Evolutionary conservation across 2,329 filamentous ascomycete genomes (phyloP).

Genomic region (Talaromyces sp.): DNA sequence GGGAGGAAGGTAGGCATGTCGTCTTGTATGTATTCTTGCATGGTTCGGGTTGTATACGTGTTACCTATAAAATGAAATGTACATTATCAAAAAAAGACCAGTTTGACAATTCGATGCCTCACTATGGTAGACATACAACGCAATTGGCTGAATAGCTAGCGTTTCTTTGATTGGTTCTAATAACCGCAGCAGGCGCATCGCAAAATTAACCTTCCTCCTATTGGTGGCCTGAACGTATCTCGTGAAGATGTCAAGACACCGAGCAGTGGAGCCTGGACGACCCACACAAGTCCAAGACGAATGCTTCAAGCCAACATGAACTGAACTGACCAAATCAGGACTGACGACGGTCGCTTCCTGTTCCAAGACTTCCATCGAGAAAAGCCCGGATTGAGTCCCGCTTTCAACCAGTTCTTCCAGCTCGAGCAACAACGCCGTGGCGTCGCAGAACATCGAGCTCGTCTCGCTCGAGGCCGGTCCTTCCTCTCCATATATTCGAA

Average conservation of each 20-base stretch:
- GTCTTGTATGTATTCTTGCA: neutral
- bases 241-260: neutral
- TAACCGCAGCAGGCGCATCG: constrained; percentile 10
- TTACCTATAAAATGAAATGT: neutral
- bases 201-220: neutral
- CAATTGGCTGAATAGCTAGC: neutral
- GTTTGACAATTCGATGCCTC: neutral
- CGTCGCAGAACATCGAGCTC: constrained; percentile 33
- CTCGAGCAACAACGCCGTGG: constrained; percentile 10
- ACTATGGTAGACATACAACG: neutral
- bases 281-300: neutral
- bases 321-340: neutral
- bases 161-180: constrained; percentile 1
- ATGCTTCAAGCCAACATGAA: neutral
- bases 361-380: neutral
- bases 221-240: neutral
- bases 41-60: neutral
- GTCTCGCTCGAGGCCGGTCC: constrained; percentile 24
- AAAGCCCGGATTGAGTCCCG: neutral
- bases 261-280: neutral
- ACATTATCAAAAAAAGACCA: neutral
- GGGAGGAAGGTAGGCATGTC: constrained; percentile 12
- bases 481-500: neutral
- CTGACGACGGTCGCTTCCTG: neutral
- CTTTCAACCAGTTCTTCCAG: neutral